Conservation (phyloP, 1,284 basidiomycete genomes). For the Fistulinella staudtii region DNA sequence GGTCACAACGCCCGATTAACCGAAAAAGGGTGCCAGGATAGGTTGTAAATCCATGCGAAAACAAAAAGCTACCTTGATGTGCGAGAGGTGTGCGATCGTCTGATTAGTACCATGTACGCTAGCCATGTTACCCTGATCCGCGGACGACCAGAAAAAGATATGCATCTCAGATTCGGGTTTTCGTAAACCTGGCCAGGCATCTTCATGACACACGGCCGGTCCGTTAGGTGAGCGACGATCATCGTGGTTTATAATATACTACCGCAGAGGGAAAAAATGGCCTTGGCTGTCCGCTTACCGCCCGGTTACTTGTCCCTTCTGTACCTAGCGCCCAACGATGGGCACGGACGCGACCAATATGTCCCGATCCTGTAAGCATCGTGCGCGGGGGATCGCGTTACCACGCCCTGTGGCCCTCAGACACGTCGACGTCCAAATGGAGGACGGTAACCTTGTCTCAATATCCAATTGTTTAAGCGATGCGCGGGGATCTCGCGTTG, state of each 20-base stretch:
- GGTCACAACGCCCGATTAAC: too few species aligned
- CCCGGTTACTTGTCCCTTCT: too few species aligned
- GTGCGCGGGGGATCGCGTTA: too few species aligned
- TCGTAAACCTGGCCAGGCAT: not conserved
- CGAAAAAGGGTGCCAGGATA: not conserved
- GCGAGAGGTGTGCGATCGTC: constrained; percentile 3
- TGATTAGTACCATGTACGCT: not conserved
- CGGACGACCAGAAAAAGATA: constrained; percentile 20
- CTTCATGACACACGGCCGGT: constrained; percentile 9
- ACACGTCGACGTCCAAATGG: too few species aligned
- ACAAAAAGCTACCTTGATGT: not conserved
- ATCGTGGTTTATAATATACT: constrained; percentile 1
- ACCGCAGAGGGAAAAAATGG: not conserved
- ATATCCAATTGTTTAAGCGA: too few species aligned
- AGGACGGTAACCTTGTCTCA: too few species aligned
- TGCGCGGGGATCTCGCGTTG: too few species aligned
- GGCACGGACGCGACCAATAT: too few species aligned
- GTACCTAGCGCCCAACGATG: too few species aligned
- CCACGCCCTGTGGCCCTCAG: too few species aligned
- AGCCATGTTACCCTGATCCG: constrained; percentile 20
- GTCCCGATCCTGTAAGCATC: too few species aligned
- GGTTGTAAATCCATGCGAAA: constrained; percentile 10
- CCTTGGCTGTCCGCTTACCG: not conserved
- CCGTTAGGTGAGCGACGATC: constrained; percentile 26
- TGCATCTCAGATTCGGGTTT: constrained; percentile 21